Evolutionary conservation across 106 monocot genomes (phyloP).

Genomic region (Allium fistulosum): DNA sequence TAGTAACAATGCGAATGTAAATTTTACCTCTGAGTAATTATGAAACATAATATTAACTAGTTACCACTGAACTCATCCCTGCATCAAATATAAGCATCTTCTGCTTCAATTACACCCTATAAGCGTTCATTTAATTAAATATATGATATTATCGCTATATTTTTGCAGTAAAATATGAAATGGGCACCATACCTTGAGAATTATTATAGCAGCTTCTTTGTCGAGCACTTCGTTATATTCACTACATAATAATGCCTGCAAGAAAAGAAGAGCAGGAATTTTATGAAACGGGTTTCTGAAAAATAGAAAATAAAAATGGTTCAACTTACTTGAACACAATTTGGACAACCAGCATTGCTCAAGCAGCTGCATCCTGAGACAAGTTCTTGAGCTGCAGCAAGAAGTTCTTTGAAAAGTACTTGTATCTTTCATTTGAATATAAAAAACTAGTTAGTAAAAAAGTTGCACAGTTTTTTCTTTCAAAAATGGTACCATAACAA

Average conservation of each 20-base stretch:
- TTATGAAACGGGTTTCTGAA: not conserved
- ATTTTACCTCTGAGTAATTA: too few species aligned
- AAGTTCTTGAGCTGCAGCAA: conserved; percentile 56
- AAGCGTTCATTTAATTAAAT: not conserved
- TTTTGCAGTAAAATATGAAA: too few species aligned
- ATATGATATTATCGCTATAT: too few species aligned
- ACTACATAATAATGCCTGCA: conserved; percentile 49
- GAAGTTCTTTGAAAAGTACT: conserved; percentile 61
- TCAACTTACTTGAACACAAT: conserved; percentile 61
- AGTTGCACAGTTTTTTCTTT: too few species aligned
- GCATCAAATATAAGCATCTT: conserved; percentile 18
- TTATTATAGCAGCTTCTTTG: conserved; percentile 65
- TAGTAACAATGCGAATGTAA: too few species aligned
- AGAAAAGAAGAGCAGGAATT: not conserved
- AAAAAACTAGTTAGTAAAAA: not conserved
- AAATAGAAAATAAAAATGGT: not conserved
- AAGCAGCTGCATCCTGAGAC: conserved; percentile 58
- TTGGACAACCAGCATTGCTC: conserved; percentile 62
- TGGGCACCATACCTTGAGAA: conserved; percentile 41
- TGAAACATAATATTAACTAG: too few species aligned
- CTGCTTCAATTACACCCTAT: conserved; percentile 44
- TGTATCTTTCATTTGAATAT: conserved; percentile 29
- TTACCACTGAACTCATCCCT: too few species aligned
- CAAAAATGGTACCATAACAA: too few species aligned
- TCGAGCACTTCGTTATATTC: conserved; percentile 90